Evolutionary conservation across 1,284 basidiomycete genomes (phyloP).

Genomic region (Pascua sp.): DNA sequence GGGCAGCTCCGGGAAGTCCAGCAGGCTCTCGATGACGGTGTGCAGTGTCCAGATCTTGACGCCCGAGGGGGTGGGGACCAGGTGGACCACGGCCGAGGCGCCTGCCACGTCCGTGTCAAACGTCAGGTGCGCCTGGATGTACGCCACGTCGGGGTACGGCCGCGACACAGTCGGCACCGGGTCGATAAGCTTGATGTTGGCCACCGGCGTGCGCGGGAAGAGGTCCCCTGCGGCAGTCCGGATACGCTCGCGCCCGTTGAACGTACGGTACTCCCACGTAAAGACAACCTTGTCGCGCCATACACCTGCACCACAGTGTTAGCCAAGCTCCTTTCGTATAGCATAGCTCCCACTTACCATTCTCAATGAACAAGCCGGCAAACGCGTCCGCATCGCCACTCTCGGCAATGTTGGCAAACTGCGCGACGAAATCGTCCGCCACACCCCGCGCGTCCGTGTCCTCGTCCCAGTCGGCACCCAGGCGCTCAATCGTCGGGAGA

Average conservation of each 20-base stretch:
- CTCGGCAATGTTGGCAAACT: neutral
- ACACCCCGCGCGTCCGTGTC: conserved; percentile 10
- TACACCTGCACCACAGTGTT: conserved; percentile 2
- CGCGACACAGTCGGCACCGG: conserved; percentile 47
- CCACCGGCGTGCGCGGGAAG: conserved; percentile 16
- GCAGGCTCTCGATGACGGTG: conserved; percentile 58
- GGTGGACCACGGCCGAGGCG: conserved; percentile 55
- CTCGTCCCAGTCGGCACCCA: conserved; percentile 14
- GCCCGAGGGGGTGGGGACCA: conserved; percentile 52
- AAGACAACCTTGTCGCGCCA: conserved; percentile 27
- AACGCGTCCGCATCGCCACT: conserved; percentile 19
- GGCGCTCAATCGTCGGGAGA: conserved; percentile 18
- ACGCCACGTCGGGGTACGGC: conserved; percentile 58
- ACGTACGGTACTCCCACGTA: conserved; percentile 65
- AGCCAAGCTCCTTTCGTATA: neutral
- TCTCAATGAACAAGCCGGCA: conserved; percentile 26
- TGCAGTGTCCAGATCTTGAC: conserved; percentile 60
- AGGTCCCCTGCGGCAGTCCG: conserved; percentile 24
- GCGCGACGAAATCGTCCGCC: conserved; percentile 5
- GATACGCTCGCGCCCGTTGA: conserved; percentile 54
- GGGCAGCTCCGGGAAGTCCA: conserved; percentile 52
- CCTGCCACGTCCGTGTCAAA: conserved; percentile 57
- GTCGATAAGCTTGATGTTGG: conserved; percentile 50
- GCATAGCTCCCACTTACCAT: conserved; percentile 7
- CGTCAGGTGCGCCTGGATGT: conserved; percentile 57